Base-by-base conservation (phyloP, 805 yeast genomes). In the Candida qinlingensis region DNA sequence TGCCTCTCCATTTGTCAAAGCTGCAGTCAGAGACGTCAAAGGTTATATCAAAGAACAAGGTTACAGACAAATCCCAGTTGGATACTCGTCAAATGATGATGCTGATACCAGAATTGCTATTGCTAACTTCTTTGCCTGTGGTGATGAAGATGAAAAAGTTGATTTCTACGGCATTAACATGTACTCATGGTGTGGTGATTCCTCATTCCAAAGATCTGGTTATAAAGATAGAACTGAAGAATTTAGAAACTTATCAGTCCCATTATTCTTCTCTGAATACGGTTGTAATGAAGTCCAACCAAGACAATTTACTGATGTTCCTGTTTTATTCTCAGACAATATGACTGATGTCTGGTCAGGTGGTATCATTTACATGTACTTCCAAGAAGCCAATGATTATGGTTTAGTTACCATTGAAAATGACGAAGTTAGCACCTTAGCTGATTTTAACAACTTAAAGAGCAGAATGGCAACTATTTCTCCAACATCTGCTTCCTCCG, bases 341-440 rank as follows among this genome's bases (percentile, higher is more conserved):
- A 88, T 88, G 96, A 84, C 94, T 43, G 86, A 80, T 60, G 91
- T 88, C 45, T 89, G 95, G 94, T 87, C 95, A 39, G 96, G 96
- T 64, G 96, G 96, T 68, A 86, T 88, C 59, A 92, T 87, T 46
- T 88, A 89, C 76, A 87, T 87, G 94, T 88, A 87, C 72, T 86
- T 83, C 66, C 81, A 89, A 73, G 96, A 88, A 69, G 82, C 69
- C 42, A 89, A 89, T 69, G 67, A 86, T 56, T 88, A 87, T 64
- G 96, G 96, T 52, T 75, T 88, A 52, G 95, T 88, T 28, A 61
- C 82, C 33, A 69, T 85, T 43, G 61, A 59, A 28, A 68, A 70
- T 40, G 75, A 69, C 60, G 59, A 56, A 44, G 89, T 85, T 46
- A 68, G 73, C 27, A 85, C 91, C 6, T 63, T 84, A 58, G 69